Base-by-base conservation (phyloP, 805 yeast genomes). In the Kluyveromyces aestuarii region DNA sequence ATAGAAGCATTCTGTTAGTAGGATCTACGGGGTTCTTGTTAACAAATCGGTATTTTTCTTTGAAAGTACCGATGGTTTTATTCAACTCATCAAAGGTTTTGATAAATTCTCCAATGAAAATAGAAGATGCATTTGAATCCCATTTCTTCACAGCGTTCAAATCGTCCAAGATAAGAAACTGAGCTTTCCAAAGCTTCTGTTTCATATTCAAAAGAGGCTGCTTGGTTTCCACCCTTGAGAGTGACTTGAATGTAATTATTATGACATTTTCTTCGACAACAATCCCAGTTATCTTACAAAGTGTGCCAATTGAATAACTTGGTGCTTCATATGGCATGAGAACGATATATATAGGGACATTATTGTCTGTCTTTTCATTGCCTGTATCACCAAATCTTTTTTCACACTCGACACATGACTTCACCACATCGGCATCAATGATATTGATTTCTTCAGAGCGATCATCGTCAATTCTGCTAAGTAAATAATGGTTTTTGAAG, bases 1-100 rank as follows among this genome's bases (percentile, higher is more conserved):
- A 63, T 2, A 77, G 68, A 19, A 80, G 59, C 13, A 81, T 64
- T 37, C 64, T 56, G 14, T 55, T 58, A 38, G 48, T 55, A 0
- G 51, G 50, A 18, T 50, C 52, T 10, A 63, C 47, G 6, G 48
- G 49, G 6, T 53, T 52, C 36, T 59, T 59, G n/a, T 55, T 57
- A 35, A 56, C 42, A 2, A 56, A 50, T 38, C 66, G 57, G 54
- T 71, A 69, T 21, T 55, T 61, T 2, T 49, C 43, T 19, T 56
- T 72, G 47, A 79, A 76, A 9, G 60, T 48, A 11, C 59, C 63
- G 48, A 77, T 59, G 11, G 51, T 55, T 13, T 48, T 38, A 40
- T 55, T 57, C 6, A 58, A 52, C 16, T 49, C 35, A 25, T 44
- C 42, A 37, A 53, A 53, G 16, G 41, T 30, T 8, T 40, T 44